Percentiles rank a stretch among this genome's conserved stretches.
Conservation (phyloP, 2,329 filamentous ascomycete genomes). For the Ciborinia camelliae region DNA sequence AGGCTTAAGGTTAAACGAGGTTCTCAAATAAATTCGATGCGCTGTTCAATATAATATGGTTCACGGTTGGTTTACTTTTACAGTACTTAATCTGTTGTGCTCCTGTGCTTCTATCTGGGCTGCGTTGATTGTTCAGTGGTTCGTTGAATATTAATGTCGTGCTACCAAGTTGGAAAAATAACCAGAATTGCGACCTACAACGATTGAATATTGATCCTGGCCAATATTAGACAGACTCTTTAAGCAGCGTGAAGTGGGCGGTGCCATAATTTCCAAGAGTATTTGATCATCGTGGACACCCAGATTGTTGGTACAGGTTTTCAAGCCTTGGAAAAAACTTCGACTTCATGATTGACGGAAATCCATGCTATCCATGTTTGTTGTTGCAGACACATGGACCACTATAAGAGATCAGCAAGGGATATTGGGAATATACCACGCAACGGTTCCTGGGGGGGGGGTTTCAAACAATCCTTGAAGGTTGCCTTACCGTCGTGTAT, state of each 20-base stretch:
- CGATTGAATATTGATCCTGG: background rate
- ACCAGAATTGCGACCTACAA: background rate
- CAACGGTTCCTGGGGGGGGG: slow-evolving; percentile 12
- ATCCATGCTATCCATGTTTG: slow-evolving; percentile 2
- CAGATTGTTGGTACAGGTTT: slow-evolving; percentile 8
- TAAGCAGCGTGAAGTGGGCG: too few relatives aligned
- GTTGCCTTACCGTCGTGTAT: background rate
- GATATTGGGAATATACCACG: background rate
- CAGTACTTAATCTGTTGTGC: slow-evolving; percentile 10
- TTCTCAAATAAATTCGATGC: background rate
- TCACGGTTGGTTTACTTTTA: background rate
- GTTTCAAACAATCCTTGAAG: slow-evolving; percentile 1
- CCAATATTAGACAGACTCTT: background rate
- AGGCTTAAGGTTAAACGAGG: slow-evolving; percentile 5
- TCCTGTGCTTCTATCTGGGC: slow-evolving; percentile 4
- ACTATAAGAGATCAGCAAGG: background rate
- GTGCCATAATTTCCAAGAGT: background rate
- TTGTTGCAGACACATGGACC: background rate
- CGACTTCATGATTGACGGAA: slow-evolving; percentile 4
- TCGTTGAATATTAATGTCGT: slow-evolving; percentile 12
- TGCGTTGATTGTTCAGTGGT: slow-evolving; percentile 14
- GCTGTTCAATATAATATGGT: slow-evolving; percentile 5
- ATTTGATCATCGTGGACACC: slow-evolving; percentile 4
- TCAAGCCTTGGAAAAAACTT: background rate
- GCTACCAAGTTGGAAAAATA: background rate